phyloP scores from a whole-genome alignment of 2,329 filamentous ascomycete genomes.

The Colletotrichum ledebouriae region DNA sequence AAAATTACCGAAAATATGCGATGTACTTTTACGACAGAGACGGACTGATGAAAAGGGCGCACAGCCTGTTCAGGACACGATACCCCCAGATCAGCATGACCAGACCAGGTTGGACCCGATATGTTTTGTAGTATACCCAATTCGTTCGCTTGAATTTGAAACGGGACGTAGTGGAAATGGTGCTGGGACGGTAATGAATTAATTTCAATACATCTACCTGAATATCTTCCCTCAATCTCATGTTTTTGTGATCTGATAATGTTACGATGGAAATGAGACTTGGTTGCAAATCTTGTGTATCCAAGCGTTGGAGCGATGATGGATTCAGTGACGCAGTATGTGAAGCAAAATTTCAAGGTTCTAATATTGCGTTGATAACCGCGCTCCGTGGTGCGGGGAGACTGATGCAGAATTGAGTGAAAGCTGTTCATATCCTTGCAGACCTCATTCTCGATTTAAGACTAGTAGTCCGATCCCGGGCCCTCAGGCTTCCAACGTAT shows the following conservation, averaged over 20 bases:
- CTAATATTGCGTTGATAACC: too few relatives aligned
- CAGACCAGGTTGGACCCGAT: constrained; percentile 15
- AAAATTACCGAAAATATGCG: constrained; percentile 1
- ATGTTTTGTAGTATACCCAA: constrained; percentile 25
- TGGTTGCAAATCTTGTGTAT: too few relatives aligned
- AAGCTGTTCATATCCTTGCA: too few relatives aligned
- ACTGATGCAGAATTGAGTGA: too few relatives aligned
- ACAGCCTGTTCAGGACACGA: constrained; percentile 30
- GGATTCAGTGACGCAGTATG: too few relatives aligned
- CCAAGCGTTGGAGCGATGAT: too few relatives aligned
- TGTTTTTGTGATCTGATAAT: background rate
- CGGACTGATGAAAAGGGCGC: background rate
- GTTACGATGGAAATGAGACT: background rate
- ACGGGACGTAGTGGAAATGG: constrained; percentile 27
- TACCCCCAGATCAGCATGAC: constrained; percentile 27
- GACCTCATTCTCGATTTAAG: too few relatives aligned
- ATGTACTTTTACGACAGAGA: constrained; percentile 30
- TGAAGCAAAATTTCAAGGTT: too few relatives aligned
- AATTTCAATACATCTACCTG: background rate
- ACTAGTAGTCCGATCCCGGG: too few relatives aligned
- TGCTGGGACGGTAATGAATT: background rate
- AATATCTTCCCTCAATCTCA: background rate
- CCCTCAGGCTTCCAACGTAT: too few relatives aligned
- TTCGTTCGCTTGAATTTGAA: constrained; percentile 15
- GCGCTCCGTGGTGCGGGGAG: too few relatives aligned